Base-by-base conservation (phyloP, 176 grass and related monocot genomes). In the Musa acuminata region DNA sequence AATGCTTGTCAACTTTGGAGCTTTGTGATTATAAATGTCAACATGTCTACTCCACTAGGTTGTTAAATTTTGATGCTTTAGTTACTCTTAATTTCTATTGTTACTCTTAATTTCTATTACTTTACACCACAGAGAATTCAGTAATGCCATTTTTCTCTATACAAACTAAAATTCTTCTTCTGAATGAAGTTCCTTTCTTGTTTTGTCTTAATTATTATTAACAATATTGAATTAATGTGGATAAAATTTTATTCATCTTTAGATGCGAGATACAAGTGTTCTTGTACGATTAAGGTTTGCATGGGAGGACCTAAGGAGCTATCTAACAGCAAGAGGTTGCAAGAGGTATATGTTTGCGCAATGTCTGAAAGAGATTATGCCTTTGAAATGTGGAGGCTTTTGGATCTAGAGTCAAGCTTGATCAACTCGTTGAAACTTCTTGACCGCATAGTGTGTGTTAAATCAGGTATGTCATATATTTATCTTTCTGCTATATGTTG, bases 321-420 rank as follows among this genome's bases (percentile, higher is more conserved):
- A 99, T 66, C 75, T 99, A 85, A 99, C 83, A 80, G 90, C 90
- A 51, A 91, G 75, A 89, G 90, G 95, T 22, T 90, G 95, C 75
- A 99, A 94, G 95, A 99, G 84, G 90, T 99, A 21, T 99, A 89
- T 80, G 90, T 94, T 73, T 94, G 95, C 80, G 94, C 95, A 48
- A 94, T 94, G 90, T 90, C 95, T 51, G 95, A 99, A 81, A 93
- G 90, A 91, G 95, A 99, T 74, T 99, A 99, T 11, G 95, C 90
- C 71, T 83, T 99, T 78, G 95, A 99, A 85, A 99, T 99, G 90
- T 99, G 95, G 95, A 88, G 90, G 67, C 81, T 99, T 43, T 88
- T 99, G 52, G 95, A 99, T 73, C 95, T 90, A 25, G 86, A 94
- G 79, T 91, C 89, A 80, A 99, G 71, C 80, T 78, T 99, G 76